phyloP scores from a whole-genome alignment of 1,139 yeast species.

The Blastobotrys raffinosifermentans region DNA sequence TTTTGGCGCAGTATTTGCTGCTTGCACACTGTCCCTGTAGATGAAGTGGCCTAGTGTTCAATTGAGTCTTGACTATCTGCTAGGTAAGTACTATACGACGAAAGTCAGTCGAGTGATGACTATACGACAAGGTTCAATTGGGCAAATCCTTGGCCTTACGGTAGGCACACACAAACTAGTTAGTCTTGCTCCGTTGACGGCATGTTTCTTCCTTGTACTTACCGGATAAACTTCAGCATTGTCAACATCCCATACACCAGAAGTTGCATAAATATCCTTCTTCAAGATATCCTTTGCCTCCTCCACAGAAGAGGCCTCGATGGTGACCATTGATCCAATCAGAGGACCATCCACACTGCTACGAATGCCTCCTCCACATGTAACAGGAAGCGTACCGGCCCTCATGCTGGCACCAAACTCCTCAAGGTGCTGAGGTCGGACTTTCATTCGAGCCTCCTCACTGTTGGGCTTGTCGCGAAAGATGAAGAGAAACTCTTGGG shows the following conservation, averaged over 20 bases:
- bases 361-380: slow-evolving; percentile 41
- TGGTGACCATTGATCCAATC: slow-evolving; percentile 63
- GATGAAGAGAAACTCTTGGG: slow-evolving; percentile 41
- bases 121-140: no score
- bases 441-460: slow-evolving; percentile 43
- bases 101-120: no score
- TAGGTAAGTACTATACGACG: no score
- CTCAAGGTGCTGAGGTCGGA: slow-evolving; percentile 55
- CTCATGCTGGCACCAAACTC: slow-evolving; percentile 40
- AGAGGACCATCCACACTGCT: slow-evolving; percentile 46
- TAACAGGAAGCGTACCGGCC: slow-evolving; percentile 50
- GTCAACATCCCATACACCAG: slow-evolving; percentile 72
- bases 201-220: slow-evolving; percentile 12
- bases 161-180: slow-evolving; percentile 14
- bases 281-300: slow-evolving; percentile 59
- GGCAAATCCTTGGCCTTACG: slow-evolving; percentile 10
- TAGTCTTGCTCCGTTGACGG: neutral
- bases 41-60: no score
- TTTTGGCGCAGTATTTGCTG: no score
- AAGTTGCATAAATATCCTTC: slow-evolving; percentile 54
- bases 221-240: slow-evolving; percentile 54
- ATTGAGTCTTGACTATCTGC: no score
- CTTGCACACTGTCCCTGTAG: no score
- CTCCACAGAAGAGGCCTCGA: slow-evolving; percentile 56
- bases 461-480: slow-evolving; percentile 62